Conservation (phyloP, 176 grass and related monocot genomes). For the Chloris gayana region DNA sequence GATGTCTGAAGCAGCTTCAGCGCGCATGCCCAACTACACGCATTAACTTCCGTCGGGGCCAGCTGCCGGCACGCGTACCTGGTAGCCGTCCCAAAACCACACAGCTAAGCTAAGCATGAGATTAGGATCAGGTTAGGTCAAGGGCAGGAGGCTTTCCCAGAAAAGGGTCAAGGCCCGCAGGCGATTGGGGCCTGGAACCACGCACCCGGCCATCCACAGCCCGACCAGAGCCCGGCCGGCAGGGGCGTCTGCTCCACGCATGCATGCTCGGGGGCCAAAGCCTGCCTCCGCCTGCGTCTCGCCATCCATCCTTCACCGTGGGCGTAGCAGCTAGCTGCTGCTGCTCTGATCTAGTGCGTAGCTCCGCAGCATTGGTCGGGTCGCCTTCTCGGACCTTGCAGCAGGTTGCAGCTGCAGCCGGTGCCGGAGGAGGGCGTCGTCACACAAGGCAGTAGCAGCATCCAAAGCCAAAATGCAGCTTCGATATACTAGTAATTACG, state of each 20-base stretch:
- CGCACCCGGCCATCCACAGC: background rate
- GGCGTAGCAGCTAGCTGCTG: background rate
- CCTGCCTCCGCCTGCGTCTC: background rate
- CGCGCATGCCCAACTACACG: background rate
- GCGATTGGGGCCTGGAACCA: background rate
- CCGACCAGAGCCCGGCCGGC: background rate
- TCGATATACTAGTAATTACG: background rate
- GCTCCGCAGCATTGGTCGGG: background rate
- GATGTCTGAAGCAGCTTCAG: too few relatives aligned
- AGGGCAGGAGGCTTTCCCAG: background rate
- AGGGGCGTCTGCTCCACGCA: background rate
- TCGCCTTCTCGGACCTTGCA: background rate
- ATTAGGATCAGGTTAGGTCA: constrained; percentile 14
- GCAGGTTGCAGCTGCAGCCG: too few relatives aligned
- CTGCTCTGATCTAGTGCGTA: too few relatives aligned
- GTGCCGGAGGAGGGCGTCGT: background rate
- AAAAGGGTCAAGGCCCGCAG: background rate
- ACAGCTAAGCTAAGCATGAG: background rate
- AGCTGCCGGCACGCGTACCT: background rate
- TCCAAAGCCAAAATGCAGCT: background rate
- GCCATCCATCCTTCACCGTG: background rate
- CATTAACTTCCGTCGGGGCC: background rate
- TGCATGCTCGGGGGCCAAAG: background rate
- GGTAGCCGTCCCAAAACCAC: background rate
- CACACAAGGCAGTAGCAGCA: too few relatives aligned